A percentile compares a stretch with the other conserved stretches of the same genome.
phyloP scores from a whole-genome alignment of 2,329 filamentous ascomycete genomes.

The Chaetomium sp. region DNA sequence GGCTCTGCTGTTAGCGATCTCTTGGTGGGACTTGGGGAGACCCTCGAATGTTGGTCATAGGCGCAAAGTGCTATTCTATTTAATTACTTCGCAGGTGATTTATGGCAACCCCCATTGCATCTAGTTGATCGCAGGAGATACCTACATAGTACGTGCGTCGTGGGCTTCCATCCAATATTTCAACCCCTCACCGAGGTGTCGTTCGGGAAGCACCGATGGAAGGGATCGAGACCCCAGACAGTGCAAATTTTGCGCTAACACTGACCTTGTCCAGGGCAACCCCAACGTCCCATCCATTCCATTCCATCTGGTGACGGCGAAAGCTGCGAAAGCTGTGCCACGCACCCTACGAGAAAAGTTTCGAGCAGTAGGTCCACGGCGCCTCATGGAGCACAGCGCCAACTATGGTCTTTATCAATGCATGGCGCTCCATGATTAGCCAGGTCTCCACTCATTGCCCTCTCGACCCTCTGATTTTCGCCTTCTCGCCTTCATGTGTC shows the following conservation, averaged over 20 bases:
- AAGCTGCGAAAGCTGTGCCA: conserved; percentile 12
- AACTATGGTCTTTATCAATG: conserved; percentile 10
- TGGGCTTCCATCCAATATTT: not conserved
- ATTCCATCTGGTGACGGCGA: conserved; percentile 14
- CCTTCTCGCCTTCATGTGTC: conserved; percentile 12
- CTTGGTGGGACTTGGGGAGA: no score
- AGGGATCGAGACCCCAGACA: not conserved
- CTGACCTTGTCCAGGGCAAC: not conserved
- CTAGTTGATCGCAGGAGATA: no score
- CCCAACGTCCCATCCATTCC: conserved; percentile 12
- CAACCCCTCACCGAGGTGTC: conserved; percentile 2
- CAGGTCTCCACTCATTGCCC: conserved; percentile 4
- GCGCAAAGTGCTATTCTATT: no score
- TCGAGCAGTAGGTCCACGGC: not conserved
- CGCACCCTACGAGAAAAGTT: conserved; percentile 16
- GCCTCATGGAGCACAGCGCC: conserved; percentile 8
- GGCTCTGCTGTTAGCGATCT: no score
- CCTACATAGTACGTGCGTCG: no score
- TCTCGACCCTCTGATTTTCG: not conserved
- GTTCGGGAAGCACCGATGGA: not conserved
- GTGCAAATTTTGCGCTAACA: conserved; percentile 5
- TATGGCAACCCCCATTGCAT: no score
- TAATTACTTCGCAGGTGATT: no score
- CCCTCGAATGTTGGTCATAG: no score
- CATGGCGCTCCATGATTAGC: not conserved